Conservation (phyloP, 495 filamentous ascomycete species). For the Tuber borchii region DNA sequence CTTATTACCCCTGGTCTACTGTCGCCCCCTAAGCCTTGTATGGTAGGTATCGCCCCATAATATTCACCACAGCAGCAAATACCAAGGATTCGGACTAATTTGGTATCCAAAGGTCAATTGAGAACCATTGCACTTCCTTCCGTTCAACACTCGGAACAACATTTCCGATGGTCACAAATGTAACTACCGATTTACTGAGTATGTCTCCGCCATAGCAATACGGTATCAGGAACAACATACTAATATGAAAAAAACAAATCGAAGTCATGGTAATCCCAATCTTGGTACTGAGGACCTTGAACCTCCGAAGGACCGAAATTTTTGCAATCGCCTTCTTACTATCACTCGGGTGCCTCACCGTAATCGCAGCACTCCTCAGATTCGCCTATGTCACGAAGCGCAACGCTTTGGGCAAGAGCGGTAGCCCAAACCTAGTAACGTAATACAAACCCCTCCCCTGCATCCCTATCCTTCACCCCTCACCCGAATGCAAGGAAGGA, state of each 20-base stretch:
- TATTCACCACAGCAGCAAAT: too few relatives aligned
- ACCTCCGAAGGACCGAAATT: slow-evolving; percentile 26
- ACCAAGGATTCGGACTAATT: not conserved
- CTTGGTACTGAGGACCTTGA: slow-evolving; percentile 18
- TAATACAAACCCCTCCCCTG: slow-evolving; percentile 7
- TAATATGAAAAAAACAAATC: not conserved
- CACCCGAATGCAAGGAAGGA: not conserved
- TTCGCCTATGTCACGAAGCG: slow-evolving; percentile 26
- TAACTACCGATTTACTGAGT: slow-evolving; percentile 32
- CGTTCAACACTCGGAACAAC: slow-evolving; percentile 20
- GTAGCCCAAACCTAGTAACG: slow-evolving; percentile 24
- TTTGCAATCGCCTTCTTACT: slow-evolving; percentile 22
- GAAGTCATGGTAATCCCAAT: slow-evolving; percentile 29
- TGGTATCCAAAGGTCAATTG: slow-evolving; percentile 16
- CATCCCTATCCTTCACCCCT: not conserved
- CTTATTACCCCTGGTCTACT: slow-evolving; percentile 25
- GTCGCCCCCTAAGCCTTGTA: slow-evolving; percentile 22
- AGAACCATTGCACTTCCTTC: slow-evolving; percentile 27
- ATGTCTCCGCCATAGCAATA: not conserved
- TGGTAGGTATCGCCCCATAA: slow-evolving; percentile 11
- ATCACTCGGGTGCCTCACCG: slow-evolving; percentile 27
- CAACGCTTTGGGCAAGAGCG: slow-evolving; percentile 22
- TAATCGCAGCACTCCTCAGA: slow-evolving; percentile 17
- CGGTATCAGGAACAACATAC: not conserved
- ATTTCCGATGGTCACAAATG: slow-evolving; percentile 32